phyloP scores from a whole-genome alignment of 2,329 filamentous ascomycete species.

The Ambrosiella xylebori region DNA sequence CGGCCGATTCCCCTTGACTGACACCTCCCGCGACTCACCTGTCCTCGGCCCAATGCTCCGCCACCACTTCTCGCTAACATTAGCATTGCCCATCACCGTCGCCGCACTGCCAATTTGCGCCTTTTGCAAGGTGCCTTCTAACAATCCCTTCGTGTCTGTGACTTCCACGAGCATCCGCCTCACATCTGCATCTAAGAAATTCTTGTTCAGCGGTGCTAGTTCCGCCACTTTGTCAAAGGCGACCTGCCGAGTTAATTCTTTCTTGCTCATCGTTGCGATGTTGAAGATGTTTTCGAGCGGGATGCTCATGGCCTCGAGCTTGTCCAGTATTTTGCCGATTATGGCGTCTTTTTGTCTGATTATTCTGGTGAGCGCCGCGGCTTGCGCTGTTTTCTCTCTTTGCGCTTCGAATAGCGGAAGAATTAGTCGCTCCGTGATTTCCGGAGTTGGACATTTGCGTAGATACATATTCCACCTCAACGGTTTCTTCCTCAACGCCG shows the following conservation, averaged over 20 bases:
- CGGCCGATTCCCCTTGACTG: too few species aligned
- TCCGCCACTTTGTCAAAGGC: slow-evolving; percentile 34
- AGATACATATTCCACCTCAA: slow-evolving; percentile 51
- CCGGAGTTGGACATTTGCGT: slow-evolving; percentile 24
- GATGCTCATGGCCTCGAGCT: slow-evolving; percentile 33
- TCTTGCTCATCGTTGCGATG: slow-evolving; percentile 27
- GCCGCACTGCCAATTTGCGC: neutral
- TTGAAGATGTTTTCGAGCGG: slow-evolving; percentile 38
- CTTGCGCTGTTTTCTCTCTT: slow-evolving; percentile 23
- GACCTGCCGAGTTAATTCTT: slow-evolving; percentile 26
- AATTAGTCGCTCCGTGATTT: slow-evolving; percentile 31
- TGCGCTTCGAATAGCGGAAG: slow-evolving; percentile 34
- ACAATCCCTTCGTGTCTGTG: neutral
- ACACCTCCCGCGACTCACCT: too few species aligned
- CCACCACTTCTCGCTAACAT: too few species aligned
- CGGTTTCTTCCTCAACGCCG: slow-evolving; percentile 29
- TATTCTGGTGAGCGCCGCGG: slow-evolving; percentile 26
- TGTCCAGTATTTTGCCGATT: slow-evolving; percentile 34
- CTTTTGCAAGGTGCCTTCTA: slow-evolving; percentile 6
- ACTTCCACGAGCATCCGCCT: neutral
- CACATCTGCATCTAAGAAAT: neutral
- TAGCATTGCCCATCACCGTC: neutral
- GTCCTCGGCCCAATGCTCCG: too few species aligned
- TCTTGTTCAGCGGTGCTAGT: slow-evolving; percentile 28
- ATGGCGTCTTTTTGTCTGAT: slow-evolving; percentile 35